Evolutionary conservation across 495 filamentous ascomycete genomes (phyloP).

Genomic region (Penicillium antarcticum): DNA sequence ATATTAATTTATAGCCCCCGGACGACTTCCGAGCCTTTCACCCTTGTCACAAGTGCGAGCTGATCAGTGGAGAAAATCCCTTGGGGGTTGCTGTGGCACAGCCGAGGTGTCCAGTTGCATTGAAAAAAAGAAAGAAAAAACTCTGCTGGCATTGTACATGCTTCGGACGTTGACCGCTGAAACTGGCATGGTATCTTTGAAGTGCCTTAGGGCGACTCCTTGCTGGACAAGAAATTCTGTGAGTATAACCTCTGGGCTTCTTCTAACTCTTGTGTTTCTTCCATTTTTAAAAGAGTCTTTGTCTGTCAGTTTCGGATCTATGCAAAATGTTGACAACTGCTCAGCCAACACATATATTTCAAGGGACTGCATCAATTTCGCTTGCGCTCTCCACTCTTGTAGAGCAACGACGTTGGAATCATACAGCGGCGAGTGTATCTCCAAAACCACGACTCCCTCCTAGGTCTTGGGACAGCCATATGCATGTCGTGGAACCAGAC

Average conservation of each 20-base stretch:
- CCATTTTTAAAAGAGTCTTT: not conserved
- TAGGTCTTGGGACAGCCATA: slow-evolving; percentile 50
- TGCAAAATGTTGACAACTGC: slow-evolving; percentile 21
- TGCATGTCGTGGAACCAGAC: slow-evolving; percentile 49
- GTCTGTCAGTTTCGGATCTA: not conserved
- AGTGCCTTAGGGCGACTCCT: slow-evolving; percentile 8
- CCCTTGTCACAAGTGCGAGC: not conserved
- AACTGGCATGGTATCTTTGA: slow-evolving; percentile 17
- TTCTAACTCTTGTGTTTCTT: not conserved
- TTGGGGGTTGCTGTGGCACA: slow-evolving; percentile 1
- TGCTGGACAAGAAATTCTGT: slow-evolving; percentile 15
- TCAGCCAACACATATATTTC: slow-evolving; percentile 14
- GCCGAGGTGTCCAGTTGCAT: slow-evolving; percentile 9
- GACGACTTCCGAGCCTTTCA: slow-evolving; percentile 18
- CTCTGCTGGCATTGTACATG: slow-evolving; percentile 6
- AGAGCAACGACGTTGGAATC: slow-evolving; percentile 9
- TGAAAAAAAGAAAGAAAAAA: not conserved
- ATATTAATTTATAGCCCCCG: slow-evolving; percentile 5
- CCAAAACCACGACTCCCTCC: slow-evolving; percentile 30
- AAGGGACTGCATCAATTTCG: slow-evolving; percentile 11
- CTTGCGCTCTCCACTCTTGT: slow-evolving; percentile 6
- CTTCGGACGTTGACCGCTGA: slow-evolving; percentile 18
- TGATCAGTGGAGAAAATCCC: not conserved
- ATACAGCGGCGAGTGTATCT: slow-evolving; percentile 8
- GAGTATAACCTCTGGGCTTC: slow-evolving; percentile 10